Evolutionary conservation across 441 rosid genomes (phyloP).

Genomic region (Theobroma grandiflorum): DNA sequence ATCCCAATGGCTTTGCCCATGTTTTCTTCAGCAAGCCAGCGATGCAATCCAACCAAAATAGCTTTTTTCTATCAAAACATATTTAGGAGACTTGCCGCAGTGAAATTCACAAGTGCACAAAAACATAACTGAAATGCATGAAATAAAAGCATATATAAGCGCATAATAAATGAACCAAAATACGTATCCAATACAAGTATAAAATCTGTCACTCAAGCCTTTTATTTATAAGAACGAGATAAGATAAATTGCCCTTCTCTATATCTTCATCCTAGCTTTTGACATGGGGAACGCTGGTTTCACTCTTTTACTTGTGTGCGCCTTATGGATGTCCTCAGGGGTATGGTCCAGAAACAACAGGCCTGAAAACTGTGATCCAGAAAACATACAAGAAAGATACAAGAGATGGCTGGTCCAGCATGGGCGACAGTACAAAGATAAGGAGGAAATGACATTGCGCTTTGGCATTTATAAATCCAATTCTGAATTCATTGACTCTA

Average conservation of each 20-base stretch:
- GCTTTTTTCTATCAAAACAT: neutral
- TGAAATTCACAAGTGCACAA: conserved; percentile 21
- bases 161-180: conserved; percentile 18
- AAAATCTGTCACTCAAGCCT: neutral
- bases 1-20: neutral
- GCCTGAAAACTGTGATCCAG: conserved; percentile 33
- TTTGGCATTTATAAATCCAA: conserved; percentile 75
- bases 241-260: neutral
- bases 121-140: conserved; percentile 29
- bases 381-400: conserved; percentile 49
- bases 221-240: neutral
- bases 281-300: conserved; percentile 39
- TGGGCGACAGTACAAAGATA: conserved; percentile 44
- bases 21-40: neutral
- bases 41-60: neutral
- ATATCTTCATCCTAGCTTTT: conserved; percentile 8
- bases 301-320: conserved; percentile 35
- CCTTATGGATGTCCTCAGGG: conserved; percentile 38
- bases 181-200: conserved; percentile 22
- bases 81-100: conserved; percentile 24
- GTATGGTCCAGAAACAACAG: conserved; percentile 27
- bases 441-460: conserved; percentile 60
- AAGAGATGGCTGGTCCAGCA: conserved; percentile 60
- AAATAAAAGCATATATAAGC: conserved; percentile 13
- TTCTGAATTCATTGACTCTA: conserved; percentile 59